phyloP scores from a whole-genome alignment of 2,329 filamentous ascomycete genomes.

The Colletotrichum echinochloae region DNA sequence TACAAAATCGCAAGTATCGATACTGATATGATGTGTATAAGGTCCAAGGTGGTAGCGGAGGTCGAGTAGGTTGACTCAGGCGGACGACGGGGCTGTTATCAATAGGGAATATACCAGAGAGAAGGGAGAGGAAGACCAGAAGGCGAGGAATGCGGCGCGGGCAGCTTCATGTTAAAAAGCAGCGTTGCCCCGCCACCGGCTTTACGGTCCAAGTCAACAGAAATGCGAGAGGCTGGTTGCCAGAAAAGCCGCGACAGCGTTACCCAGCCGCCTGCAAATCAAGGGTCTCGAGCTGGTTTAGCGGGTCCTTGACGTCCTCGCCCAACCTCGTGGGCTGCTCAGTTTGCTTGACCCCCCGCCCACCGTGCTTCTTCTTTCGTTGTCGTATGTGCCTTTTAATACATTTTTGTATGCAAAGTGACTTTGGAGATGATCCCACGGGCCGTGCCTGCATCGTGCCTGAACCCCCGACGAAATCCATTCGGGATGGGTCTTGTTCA shows the following conservation, averaged over 20 bases:
- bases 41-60: constrained; percentile 1
- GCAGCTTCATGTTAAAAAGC: constrained; percentile 50
- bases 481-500: constrained; percentile 5
- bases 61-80: neutral
- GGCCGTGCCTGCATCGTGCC: neutral
- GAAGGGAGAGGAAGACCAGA: constrained; percentile 1
- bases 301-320: constrained; percentile 14
- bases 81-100: neutral
- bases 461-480: neutral
- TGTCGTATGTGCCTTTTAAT: neutral
- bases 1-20: constrained; percentile 6
- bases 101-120: constrained; percentile 7
- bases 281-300: constrained; percentile 35
- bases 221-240: constrained; percentile 50
- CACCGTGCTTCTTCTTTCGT: neutral
- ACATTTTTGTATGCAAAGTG: neutral
- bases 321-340: constrained; percentile 33
- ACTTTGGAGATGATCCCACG: neutral
- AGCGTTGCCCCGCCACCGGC: constrained; percentile 62
- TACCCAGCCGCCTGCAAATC: constrained; percentile 35
- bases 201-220: constrained; percentile 52
- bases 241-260: constrained; percentile 30
- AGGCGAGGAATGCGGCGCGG: constrained; percentile 28
- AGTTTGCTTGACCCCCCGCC: constrained; percentile 4
- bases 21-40: neutral